Evolutionary conservation across 164 flowering plant genomes (phyloP).

Genomic region (Magnolia kwangsiensis): DNA sequence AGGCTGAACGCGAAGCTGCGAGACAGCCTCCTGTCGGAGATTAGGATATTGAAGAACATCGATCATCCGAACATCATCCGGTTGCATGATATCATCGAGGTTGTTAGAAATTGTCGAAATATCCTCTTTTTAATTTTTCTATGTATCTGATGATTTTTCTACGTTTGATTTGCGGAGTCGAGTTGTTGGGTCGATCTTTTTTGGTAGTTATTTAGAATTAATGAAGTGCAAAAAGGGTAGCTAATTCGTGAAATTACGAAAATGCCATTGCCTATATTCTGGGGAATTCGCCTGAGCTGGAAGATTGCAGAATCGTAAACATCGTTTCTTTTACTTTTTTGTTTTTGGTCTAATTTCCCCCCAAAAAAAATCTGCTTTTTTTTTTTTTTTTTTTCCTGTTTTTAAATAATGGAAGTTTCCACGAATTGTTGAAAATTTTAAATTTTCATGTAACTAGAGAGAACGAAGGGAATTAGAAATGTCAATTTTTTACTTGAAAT

Average conservation of each 20-base stretch:
- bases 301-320: no score
- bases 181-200: neutral
- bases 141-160: neutral
- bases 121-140: neutral
- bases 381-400: neutral
- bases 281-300: neutral
- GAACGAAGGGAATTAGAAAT: neutral
- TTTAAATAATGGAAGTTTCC: neutral
- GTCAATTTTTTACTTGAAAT: no score
- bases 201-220: neutral
- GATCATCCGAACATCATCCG: constrained; percentile 87
- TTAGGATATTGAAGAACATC: constrained; percentile 59
- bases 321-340: no score
- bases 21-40: constrained; percentile 88
- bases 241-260: neutral
- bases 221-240: neutral
- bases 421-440: neutral
- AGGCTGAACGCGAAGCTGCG: constrained; percentile 72
- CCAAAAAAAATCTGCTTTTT: neutral
- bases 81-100: constrained; percentile 88
- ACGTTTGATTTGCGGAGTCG: neutral
- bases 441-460: neutral
- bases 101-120: constrained; percentile 10
- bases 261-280: neutral
- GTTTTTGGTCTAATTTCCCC: neutral